phyloP scores from a whole-genome alignment of 2,329 filamentous ascomycete species.

The Colletotrichum tanaceti region DNA sequence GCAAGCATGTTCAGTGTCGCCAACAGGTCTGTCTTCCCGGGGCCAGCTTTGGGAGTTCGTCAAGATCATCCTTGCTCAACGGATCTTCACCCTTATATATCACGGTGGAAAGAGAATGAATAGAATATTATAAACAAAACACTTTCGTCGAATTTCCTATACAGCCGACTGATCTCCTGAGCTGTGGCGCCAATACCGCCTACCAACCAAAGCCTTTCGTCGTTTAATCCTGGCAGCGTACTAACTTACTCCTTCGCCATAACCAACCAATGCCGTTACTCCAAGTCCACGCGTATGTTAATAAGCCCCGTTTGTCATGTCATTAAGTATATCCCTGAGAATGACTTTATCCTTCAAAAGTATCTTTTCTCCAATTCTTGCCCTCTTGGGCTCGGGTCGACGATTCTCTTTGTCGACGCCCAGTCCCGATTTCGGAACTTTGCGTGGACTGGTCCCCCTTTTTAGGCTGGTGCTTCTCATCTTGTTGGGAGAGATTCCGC shows the following conservation, averaged over 20 bases:
- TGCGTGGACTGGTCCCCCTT: background rate
- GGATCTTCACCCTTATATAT: too few relatives aligned
- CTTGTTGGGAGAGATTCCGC: constrained; percentile 31
- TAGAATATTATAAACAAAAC: background rate
- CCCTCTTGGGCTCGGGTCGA: constrained; percentile 63
- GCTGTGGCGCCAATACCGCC: background rate
- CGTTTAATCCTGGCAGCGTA: constrained; percentile 22
- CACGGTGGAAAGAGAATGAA: background rate
- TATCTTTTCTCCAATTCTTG: constrained; percentile 69
- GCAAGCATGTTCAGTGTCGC: background rate
- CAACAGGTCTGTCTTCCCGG: too few relatives aligned
- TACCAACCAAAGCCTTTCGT: constrained; percentile 9
- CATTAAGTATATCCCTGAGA: constrained; percentile 82
- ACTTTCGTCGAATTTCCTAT: background rate
- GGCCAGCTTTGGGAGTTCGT: background rate
- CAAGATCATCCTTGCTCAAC: background rate
- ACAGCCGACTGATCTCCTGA: background rate
- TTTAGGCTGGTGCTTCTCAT: constrained; percentile 21
- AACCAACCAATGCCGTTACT: constrained; percentile 26
- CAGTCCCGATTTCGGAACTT: constrained; percentile 34
- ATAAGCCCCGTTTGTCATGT: constrained; percentile 64
- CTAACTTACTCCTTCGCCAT: background rate
- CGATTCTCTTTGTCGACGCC: constrained; percentile 58
- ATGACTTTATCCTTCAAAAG: constrained; percentile 76
- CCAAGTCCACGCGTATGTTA: constrained; percentile 39